phyloP scores from a whole-genome alignment of 768 basidiomycete species.

The Boletellus emodensis region DNA sequence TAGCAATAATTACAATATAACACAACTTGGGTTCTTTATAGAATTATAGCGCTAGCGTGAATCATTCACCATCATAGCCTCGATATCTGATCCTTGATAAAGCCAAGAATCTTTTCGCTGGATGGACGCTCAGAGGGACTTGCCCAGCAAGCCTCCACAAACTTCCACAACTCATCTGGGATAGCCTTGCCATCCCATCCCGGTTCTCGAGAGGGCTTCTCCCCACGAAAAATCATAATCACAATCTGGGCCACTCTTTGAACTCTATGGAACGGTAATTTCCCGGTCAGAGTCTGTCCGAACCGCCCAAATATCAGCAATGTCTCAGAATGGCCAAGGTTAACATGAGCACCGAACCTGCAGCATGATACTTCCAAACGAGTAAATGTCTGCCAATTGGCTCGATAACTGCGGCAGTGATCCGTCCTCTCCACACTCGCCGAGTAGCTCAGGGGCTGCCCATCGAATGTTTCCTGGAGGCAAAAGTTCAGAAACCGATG shows the following conservation, averaged over 20 bases:
- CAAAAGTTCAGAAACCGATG: neutral
- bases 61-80: neutral
- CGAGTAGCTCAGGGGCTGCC: slow-evolving; percentile 28
- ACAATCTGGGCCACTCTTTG: slow-evolving; percentile 22
- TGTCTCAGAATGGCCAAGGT: neutral
- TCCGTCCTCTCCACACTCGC: neutral
- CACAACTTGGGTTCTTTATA: too few species aligned
- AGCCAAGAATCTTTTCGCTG: slow-evolving; percentile 7
- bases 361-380: slow-evolving; percentile 28
- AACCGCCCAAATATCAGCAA: neutral
- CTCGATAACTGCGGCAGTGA: slow-evolving; percentile 6
- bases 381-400: slow-evolving; percentile 24
- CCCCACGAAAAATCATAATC: slow-evolving; percentile 15
- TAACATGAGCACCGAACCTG: slow-evolving; percentile 14
- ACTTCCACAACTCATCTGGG: slow-evolving; percentile 20
- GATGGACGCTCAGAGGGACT: slow-evolving; percentile 15
- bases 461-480: slow-evolving; percentile 28
- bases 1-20: too few species aligned
- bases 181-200: slow-evolving; percentile 24
- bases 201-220: slow-evolving; percentile 6
- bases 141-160: slow-evolving; percentile 23
- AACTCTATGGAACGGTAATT: slow-evolving; percentile 21
- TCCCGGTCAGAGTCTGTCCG: slow-evolving; percentile 20
- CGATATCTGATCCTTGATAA: slow-evolving; percentile 9
- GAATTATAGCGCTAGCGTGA: neutral